phyloP scores from a whole-genome alignment of 2,329 filamentous ascomycete genomes.

The Fusarium falciforme region DNA sequence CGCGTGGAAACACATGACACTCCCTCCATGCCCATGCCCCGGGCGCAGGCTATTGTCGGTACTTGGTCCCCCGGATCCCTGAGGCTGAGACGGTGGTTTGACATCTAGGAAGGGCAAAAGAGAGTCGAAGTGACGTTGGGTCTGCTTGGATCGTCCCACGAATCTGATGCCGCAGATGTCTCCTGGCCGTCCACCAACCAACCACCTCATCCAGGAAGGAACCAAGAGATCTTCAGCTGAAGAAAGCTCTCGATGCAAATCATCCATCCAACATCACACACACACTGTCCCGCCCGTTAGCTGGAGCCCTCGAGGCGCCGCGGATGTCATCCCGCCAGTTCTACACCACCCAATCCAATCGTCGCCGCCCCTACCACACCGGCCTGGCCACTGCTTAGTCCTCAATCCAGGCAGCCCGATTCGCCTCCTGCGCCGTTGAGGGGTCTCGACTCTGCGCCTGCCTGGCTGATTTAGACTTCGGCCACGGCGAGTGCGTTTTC shows the following conservation, averaged over 20 bases:
- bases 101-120: conserved; percentile 10
- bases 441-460: conserved; percentile 25
- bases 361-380: conserved; percentile 6
- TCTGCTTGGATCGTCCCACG: conserved; percentile 28
- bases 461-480: conserved; percentile 31
- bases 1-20: conserved; percentile 19
- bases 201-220: neutral
- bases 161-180: conserved; percentile 1
- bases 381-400: neutral
- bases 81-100: conserved; percentile 2
- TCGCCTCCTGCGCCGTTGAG: conserved; percentile 26
- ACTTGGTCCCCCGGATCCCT: conserved; percentile 3
- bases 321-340: conserved; percentile 40
- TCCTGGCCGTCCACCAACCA: neutral
- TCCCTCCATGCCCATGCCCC: neutral
- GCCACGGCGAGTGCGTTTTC: conserved; percentile 38
- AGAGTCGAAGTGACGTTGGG: conserved; percentile 39
- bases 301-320: conserved; percentile 17
- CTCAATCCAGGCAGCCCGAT: neutral
- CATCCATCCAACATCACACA: conserved; percentile 14
- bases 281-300: conserved; percentile 3
- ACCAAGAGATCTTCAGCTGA: conserved; percentile 13
- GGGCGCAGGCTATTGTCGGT: conserved; percentile 9
- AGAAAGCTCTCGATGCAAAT: conserved; percentile 26
- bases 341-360: conserved; percentile 16